Base-by-base conservation (phyloP, 345 rosid genomes). In the Chamaenerion angustifolium region DNA sequence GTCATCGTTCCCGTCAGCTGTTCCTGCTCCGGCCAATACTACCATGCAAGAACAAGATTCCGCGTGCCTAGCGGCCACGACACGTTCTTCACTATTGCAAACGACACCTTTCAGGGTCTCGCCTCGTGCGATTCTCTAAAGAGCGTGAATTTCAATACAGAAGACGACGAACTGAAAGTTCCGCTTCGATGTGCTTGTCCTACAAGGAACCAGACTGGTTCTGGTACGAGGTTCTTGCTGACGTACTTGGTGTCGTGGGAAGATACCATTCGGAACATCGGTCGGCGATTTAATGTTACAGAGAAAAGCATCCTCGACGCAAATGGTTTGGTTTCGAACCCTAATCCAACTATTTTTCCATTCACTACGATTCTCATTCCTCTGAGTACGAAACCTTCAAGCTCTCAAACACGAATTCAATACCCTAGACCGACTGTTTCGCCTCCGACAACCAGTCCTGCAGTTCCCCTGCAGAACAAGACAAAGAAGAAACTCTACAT, bases 151-250 rank as follows among this genome's bases (percentile, higher is more conserved):
- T 18, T 11, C 0, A 19, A 37, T 0, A 46, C 19, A 2, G 55
- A 58, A 27, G 25, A n/a, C 9, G 21, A 43, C 21, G 50, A 49
- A 48, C 46, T 77, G 45, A 55, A 46, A 31, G 65, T 73, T 4
- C 73, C 75, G 1, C 76, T 68, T 37, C 65, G 72, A 45, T 77
- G 79, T 56, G 79, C 82, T 56, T 77, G 79, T 61, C 76, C 75
- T 9, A 68, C 83, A 12, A 40, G 21, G 37, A 60, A 63, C 46
- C 87, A 77, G 41, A 45, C 59, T 16, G 16, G 1, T 15, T 56
- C 52, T 13, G 79, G 81, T 14, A 60, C 63, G 7, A 66, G 65
- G 27, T 77, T 56, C 59, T 57, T 80, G 16, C 52, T 80, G 31
- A 61, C 77, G 13, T 76, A 63, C 54, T 59, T 70, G 21, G 61